phyloP scores from a whole-genome alignment of 225 moss, liverwort and hornwort genomes.

The Marchantia polymorpha region DNA sequence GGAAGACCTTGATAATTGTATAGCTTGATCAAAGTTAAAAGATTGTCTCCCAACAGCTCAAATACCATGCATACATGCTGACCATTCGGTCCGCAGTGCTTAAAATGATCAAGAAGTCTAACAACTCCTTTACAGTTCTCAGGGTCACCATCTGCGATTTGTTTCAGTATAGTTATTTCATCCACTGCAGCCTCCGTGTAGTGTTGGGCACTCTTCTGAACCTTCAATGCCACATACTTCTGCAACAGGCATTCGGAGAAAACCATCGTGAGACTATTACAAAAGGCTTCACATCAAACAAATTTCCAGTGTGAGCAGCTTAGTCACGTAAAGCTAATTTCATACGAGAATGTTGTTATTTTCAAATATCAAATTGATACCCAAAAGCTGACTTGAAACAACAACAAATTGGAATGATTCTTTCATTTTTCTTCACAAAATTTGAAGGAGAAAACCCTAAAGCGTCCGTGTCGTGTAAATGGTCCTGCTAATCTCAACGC shows the following conservation, averaged over 20 bases:
- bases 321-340: too few species aligned
- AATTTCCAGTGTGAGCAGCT: too few species aligned
- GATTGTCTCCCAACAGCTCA: conserved; percentile 86
- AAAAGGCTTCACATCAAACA: not conserved
- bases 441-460: too few species aligned
- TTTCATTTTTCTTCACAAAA: too few species aligned
- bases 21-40: conserved; percentile 75
- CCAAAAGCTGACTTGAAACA: too few species aligned
- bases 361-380: too few species aligned
- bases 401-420: too few species aligned
- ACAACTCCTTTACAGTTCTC: conserved; percentile 71
- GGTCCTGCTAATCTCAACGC: too few species aligned
- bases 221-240: conserved; percentile 81
- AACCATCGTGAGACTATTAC: not conserved
- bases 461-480: too few species aligned
- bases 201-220: conserved; percentile 93
- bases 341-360: too few species aligned
- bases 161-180: conserved; percentile 85
- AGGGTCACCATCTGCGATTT: conserved; percentile 68
- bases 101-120: conserved; percentile 80
- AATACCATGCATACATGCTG: conserved; percentile 98
- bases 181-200: conserved; percentile 93
- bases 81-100: conserved; percentile 77
- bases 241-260: conserved; percentile 24
- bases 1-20: conserved; percentile 84